Conservation (phyloP, 306 rosid species). For the Begonia masoniana region DNA sequence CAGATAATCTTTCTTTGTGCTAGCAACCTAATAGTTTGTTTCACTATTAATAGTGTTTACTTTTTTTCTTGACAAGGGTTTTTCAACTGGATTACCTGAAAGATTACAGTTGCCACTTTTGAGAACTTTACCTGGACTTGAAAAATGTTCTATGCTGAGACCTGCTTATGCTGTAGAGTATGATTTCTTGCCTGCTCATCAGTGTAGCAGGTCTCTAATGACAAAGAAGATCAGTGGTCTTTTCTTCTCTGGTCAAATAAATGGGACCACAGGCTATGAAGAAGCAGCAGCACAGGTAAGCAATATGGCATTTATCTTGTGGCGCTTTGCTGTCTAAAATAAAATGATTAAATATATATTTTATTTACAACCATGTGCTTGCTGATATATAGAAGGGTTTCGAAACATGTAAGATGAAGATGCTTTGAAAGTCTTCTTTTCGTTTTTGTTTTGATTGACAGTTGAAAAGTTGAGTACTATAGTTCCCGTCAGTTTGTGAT, state of each 20-base stretch:
- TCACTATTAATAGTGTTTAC: not conserved
- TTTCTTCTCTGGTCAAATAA: slow-evolving; percentile 98
- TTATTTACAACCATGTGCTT: too few species aligned
- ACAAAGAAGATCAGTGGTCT: slow-evolving; percentile 85
- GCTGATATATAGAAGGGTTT: too few species aligned
- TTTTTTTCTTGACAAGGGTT: slow-evolving; percentile 41
- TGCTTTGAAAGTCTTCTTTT: too few species aligned
- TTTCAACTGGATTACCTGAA: slow-evolving; percentile 97
- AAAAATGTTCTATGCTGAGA: slow-evolving; percentile 90
- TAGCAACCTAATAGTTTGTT: too few species aligned
- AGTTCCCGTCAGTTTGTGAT: too few species aligned
- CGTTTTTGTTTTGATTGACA: too few species aligned
- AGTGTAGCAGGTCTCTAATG: slow-evolving; percentile 84
- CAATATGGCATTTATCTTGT: not conserved
- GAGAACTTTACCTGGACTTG: slow-evolving; percentile 97
- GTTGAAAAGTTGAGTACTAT: too few species aligned
- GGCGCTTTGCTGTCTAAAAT: too few species aligned
- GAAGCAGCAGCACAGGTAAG: slow-evolving; percentile 96
- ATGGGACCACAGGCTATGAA: slow-evolving; percentile 97
- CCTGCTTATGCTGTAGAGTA: slow-evolving; percentile 99
- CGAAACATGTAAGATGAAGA: too few species aligned
- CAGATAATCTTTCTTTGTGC: too few species aligned
- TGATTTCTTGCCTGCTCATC: slow-evolving; percentile 89
- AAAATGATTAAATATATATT: too few species aligned
- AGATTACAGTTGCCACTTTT: slow-evolving; percentile 79